Base-by-base conservation (phyloP, 495 filamentous ascomycete species). In the Penicillium paradoxum region DNA sequence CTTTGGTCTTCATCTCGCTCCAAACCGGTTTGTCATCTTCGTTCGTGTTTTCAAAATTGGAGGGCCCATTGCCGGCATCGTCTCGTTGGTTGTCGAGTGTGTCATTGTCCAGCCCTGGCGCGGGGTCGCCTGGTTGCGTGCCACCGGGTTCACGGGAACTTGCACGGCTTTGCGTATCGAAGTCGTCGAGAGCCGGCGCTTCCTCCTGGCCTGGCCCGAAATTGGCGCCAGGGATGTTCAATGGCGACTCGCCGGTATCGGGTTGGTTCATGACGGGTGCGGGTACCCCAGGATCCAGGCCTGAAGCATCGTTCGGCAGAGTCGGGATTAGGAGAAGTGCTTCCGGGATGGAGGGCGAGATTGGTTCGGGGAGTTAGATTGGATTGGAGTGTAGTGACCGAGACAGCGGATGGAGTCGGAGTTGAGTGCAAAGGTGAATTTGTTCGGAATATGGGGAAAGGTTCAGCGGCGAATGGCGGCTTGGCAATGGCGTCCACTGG, bases 1-100 rank as follows among this genome's bases (percentile, higher is more conserved):
- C 93, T 72, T 98, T 98, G 7, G 93, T 98, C 71, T 97, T 97
- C 62, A 96, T 79, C 64, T 96, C 92, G 65, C 81, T 93, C 93
- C 93, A 98, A n/a, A 87, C 70, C 6, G 91, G 89, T 38, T 70
- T 75, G 14, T 62, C 65, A 14, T 58, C 51, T 25, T 61, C 60
- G 36, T 68, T 64, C 11, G 74, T 69, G 6, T 72, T 69, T 45
- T 80, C 81, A 19, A 79, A 73, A 59, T 82, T 82, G 46, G 84
- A 82, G 36, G 76, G 81, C 39, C 76, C 82, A 10, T 57, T 51
- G 11, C 44, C 58, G 29, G 30, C 42, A 41, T 57, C 50, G 38
- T 68, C 66, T 36, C 52, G 56, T 22, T 62, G 60, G 37, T 41
- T 47, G 6, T 64, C 64, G 37, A 59, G 56, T 19, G 50, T 51